Base-by-base conservation (phyloP, 192 early-diverging fungal genomes). In the Radiomyces spectabilis region DNA sequence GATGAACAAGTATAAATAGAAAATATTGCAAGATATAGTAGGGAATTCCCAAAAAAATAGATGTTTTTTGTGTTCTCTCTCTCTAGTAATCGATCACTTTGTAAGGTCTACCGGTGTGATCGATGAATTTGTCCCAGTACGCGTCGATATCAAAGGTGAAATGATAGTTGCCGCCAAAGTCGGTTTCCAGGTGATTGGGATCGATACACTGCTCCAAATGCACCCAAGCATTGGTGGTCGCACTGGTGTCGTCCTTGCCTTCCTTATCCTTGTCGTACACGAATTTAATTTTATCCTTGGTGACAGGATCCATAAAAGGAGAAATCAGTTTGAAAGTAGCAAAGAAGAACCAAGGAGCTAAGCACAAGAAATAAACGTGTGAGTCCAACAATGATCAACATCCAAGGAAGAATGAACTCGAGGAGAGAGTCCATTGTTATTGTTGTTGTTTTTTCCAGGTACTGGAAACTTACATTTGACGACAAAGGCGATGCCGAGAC, bases 261-360 rank as follows among this genome's bases (percentile, higher is more conserved):
- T 46, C 38, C 4, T 43, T 48, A n/a, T 21, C n/a, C n/a, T n/a
- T n/a, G 19, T 64, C 55, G 51, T 87, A 72, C 10, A 66, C 51
- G 29, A 66, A 66, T 26, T 51, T 47, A 15, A 66, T 55, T 53
- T 66, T 97, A 8, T 70, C 65, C 39, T 81, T 81, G 29, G 94
- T 97, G 32, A 95, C 83, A 4, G 92, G 92, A 65, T 97, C 93
- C 49, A 97, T 81, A 55, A 95, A 95, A 12, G 92, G 91, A 34
- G 85, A 81, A 22, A 97, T 77, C 18, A 92, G 37, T 63, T 80
- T 88, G 65, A 87, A 93, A 54, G 92, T 87, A 7, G 76, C 80
- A 63, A 79, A 82, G 61, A 97, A 87, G 58, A 92, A 85, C 85
- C 85, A 91, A 40, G 87, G 88, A 27, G 91, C 88, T 81, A 50